A percentile compares a stretch with the other conserved stretches of the same genome.
These are phyloP conservation scores for Ocimum tenuiflorum DNA, from an alignment of 257 asterid genomes.

Conservation along the genomic window DNA sequence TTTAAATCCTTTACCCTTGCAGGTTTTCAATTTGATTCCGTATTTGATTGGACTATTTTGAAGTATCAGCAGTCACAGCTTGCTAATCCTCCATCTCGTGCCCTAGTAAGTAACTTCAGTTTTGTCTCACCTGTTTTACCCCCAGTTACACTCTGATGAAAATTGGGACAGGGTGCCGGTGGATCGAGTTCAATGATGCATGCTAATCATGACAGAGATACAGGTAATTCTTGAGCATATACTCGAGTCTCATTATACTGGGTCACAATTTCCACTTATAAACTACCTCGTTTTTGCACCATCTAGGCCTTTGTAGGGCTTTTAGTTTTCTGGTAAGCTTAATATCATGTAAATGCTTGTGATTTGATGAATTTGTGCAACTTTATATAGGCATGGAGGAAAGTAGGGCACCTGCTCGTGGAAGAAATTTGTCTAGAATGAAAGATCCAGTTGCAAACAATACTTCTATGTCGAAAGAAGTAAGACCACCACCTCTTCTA, in stretches of 20 bases:
- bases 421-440: constrained; percentile 50
- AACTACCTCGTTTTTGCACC: neutral
- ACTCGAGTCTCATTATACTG: neutral
- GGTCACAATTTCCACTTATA: neutral
- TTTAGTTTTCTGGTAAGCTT: neutral
- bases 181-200: constrained; percentile 74
- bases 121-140: constrained; percentile 11
- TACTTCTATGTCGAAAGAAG: constrained; percentile 47
- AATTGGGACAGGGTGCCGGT: constrained; percentile 57
- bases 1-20: constrained; percentile 4
- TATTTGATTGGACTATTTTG: constrained; percentile 54
- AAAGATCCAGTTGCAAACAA: constrained; percentile 50
- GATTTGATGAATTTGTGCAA: constrained; percentile 6
- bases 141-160: constrained; percentile 14
- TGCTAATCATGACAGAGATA: constrained; percentile 57
- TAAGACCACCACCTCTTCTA: constrained; percentile 19
- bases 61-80: constrained; percentile 78
- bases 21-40: constrained; percentile 49
- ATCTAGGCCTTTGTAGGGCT: neutral
- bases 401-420: constrained; percentile 47
- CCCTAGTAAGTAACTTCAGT: constrained; percentile 54
- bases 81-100: constrained; percentile 79
- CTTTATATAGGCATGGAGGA: constrained; percentile 64
- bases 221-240: constrained; percentile 40
- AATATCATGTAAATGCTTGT: neutral